These are phyloP conservation scores for Dothiorella sarmentorum DNA, from an alignment of 2,329 filamentous ascomycete species.

Conservation along the genomic window DNA sequence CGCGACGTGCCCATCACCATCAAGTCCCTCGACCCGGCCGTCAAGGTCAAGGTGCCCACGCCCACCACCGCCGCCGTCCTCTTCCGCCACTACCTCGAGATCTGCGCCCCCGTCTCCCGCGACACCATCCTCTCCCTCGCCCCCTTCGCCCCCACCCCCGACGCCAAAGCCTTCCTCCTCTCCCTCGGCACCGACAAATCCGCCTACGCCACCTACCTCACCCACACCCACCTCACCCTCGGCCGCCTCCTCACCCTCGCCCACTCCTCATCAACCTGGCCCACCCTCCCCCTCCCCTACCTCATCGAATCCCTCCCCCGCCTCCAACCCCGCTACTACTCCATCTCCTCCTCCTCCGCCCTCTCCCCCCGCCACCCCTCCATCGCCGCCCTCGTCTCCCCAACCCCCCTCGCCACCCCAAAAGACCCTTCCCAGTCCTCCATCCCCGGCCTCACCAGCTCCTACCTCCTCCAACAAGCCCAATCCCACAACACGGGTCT, in stretches of 20 bases:
- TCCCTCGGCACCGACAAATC: conserved; percentile 33
- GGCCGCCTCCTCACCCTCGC: conserved; percentile 36
- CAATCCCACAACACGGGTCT: conserved; percentile 23
- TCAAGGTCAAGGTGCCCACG: conserved; percentile 38
- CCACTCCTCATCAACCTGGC: conserved; percentile 29
- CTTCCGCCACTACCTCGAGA: conserved; percentile 48
- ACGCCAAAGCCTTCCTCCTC: conserved; percentile 31
- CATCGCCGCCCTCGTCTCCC: conserved; percentile 40
- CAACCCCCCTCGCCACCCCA: conserved; percentile 28
- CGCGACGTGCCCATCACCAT: conserved; percentile 28
- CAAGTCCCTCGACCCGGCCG: conserved; percentile 27
- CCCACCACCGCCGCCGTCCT: conserved; percentile 40
- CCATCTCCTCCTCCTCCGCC: conserved; percentile 38
- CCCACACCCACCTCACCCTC: conserved; percentile 36
- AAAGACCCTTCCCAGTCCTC: conserved; percentile 19
- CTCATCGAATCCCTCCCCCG: conserved; percentile 29
- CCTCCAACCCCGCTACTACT: conserved; percentile 33
- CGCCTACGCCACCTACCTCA: conserved; percentile 31
- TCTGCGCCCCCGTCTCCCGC: conserved; percentile 41
- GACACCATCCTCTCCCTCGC: conserved; percentile 38
- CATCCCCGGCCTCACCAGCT: conserved; percentile 39
- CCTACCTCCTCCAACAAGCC: conserved; percentile 36
- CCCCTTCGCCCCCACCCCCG: conserved; percentile 38
- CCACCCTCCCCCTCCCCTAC: conserved; percentile 31
- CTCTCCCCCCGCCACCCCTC: conserved; percentile 34